Evolutionary conservation across 257 asterid species (phyloP), one percentile per base, ranked within the genome.

Genomic region (Craterostigma plantagineum): DNA sequence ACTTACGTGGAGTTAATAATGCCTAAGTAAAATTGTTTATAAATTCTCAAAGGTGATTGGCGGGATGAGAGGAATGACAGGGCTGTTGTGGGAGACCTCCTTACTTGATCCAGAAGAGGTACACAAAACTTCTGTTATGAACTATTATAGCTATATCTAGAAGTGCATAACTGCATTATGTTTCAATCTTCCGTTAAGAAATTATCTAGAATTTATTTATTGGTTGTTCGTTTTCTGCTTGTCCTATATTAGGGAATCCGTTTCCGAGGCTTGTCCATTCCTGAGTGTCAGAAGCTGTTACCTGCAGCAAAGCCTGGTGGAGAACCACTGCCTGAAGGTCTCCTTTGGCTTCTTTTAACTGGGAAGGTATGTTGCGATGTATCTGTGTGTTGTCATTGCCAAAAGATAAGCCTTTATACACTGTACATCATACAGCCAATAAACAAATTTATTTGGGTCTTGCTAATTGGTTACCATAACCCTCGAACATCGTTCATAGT

Each of bases 31-130:
- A 36, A 43, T 36, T 51, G 13, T 10, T 16, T 33, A 13, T 40
- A 33, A 50, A 48, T 41, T 46, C 56, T 47, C 10, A 50, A 61
- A 87, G 98, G 98, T 90, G 40, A 79, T 90, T 23, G 98, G 98
- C 63, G 98, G 98, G 41, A 90, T 90, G 98, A 76, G 98, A 73
- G 98, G 98, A 56, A 90, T 90, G 95, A 90, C 91, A 30, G 98
- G 98, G 55, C 71, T 90, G 64, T 66, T 90, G 56, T 90, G 98
- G 98, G 98, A 90, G 64, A 83, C 98, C 35, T 90, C 98, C 34
- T 66, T 90, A 59, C 95, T 90, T 67, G 98, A 90, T 57, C 73
- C 98, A 10, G 98, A 90, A 45, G 95, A 90, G 98, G 98, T 87
- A 53, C 42, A 46, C 40, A 16, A n/a, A 41, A 36, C 33, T 33